These are phyloP conservation scores for Psilocybe mexicana DNA, from an alignment of 1,284 basidiomycete genomes.

Conservation along the genomic window DNA sequence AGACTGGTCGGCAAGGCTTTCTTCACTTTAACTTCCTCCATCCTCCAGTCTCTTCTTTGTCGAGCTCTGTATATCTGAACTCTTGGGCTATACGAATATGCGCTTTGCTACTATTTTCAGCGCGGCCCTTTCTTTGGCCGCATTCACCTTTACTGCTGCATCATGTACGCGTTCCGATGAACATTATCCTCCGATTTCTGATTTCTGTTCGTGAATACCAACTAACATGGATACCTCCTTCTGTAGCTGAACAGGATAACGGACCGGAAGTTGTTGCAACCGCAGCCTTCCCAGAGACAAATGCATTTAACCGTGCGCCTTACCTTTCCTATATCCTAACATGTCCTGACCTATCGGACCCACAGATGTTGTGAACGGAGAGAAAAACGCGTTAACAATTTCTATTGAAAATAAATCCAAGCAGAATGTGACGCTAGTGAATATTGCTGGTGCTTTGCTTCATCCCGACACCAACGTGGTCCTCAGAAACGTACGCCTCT, in stretches of 20 bases:
- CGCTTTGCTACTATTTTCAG: slow-evolving; percentile 33
- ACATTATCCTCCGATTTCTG: slow-evolving; percentile 7
- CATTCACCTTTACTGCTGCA: slow-evolving; percentile 28
- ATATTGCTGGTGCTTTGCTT: slow-evolving; percentile 72
- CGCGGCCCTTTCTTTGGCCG: slow-evolving; percentile 30
- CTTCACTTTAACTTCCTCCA: slow-evolving; percentile 11
- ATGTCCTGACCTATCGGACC: slow-evolving; percentile 20
- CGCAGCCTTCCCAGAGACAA: slow-evolving; percentile 73
- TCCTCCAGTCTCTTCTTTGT: slow-evolving; percentile 1
- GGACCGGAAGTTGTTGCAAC: slow-evolving; percentile 52
- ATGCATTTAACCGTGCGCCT: slow-evolving; percentile 80
- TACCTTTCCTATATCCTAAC: not conserved
- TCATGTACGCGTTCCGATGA: slow-evolving; percentile 25
- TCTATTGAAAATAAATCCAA: slow-evolving; percentile 76
- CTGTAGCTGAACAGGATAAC: slow-evolving; percentile 25
- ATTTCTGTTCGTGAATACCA: slow-evolving; percentile 2
- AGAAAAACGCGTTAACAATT: slow-evolving; percentile 72
- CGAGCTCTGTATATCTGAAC: not conserved
- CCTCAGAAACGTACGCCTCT: slow-evolving; percentile 69
- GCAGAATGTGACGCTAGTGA: slow-evolving; percentile 74
- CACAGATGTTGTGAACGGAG: slow-evolving; percentile 84
- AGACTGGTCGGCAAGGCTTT: slow-evolving; percentile 10
- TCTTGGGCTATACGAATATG: slow-evolving; percentile 29
- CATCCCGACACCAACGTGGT: slow-evolving; percentile 66
- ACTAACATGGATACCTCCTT: slow-evolving; percentile 16